Evolutionary conservation across 108 stramenopile species (phyloP), one percentile per base, ranked within the genome.

Genomic region (Schizochytrium sp.): DNA sequence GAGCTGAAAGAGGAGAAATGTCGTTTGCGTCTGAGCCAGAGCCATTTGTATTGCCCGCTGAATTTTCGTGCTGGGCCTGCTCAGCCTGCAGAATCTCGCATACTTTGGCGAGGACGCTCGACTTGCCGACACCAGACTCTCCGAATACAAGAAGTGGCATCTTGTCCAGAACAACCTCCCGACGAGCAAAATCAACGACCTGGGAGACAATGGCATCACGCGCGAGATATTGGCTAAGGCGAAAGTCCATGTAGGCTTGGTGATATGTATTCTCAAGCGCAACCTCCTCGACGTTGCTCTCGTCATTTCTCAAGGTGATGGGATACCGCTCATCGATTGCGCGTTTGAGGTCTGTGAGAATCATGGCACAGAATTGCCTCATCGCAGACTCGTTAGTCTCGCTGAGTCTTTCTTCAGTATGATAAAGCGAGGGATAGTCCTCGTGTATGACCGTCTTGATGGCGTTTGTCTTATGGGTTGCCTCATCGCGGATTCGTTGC

Each of bases 111-210:
- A 83, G 45, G 10, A 83, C 51, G 51, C 76, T 83, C 19, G 76
- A 83, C 76, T 83, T 83, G 45, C 76, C 76, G 25, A 83, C 51
- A 12, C 76, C 76, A 45, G 76, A 53, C 76, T 83, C 76, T 1
- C 48, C 45, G 16, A 25, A 83, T 0, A 83, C 76, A 12, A 83
- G 51, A 18, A 69, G 63, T 18, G 63, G 63, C 76, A 83, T 83
- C 23, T 47, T 47, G 76, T 53, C 76, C 16, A 53, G 45, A 12
- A 83, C 76, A 12, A 83, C 76, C 76, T 83, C 76, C 6, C 48
- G n/a, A 12, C 45, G 14, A 12, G 76, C 76, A 34, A 53, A 83
- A 4, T 83, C 76, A 12, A 53, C 45, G 28, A 83, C 76, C 28
- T 83, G 45, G 25, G 19, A 28, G 2, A 83, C 76, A 16, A 83